phyloP scores from a whole-genome alignment of 192 early-diverging fungal genomes.

The Coemansia sp. region DNA sequence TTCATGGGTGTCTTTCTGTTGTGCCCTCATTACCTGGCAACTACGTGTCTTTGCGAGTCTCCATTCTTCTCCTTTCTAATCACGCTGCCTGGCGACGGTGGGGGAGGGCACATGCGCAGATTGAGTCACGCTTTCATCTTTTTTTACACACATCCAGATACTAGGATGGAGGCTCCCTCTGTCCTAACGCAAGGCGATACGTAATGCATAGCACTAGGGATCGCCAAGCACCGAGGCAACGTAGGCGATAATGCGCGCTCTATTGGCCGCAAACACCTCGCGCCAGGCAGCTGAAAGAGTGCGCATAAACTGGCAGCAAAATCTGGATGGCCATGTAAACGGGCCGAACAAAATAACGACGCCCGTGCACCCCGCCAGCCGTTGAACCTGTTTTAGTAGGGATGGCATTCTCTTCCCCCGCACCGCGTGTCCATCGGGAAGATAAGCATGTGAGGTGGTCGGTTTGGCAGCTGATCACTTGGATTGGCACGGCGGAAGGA shows the following conservation, averaged over 20 bases:
- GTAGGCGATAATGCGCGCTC: not conserved
- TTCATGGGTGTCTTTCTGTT: not conserved
- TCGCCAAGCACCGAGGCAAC: constrained; percentile 2
- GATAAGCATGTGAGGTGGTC: not conserved
- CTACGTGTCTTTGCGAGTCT: not conserved
- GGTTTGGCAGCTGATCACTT: not conserved
- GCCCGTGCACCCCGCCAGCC: not conserved
- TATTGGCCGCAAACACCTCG: constrained; percentile 1
- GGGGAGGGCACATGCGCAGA: not conserved
- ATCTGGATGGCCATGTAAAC: not conserved
- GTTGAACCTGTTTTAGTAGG: not conserved
- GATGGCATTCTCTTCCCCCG: not conserved
- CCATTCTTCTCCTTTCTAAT: not conserved
- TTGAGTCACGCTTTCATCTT: not conserved
- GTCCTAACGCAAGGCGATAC: not conserved
- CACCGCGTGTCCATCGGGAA: constrained; percentile 2
- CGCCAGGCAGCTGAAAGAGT: not conserved
- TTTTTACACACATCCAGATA: not conserved
- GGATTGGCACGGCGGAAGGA: not conserved
- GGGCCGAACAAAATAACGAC: constrained; percentile 8
- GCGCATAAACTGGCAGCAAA: not conserved
- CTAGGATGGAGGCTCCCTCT: not conserved
- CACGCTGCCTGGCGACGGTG: not conserved
- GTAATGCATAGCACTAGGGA: constrained; percentile 1
- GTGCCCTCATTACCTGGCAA: not conserved